A percentile compares a stretch with the other conserved stretches of the same genome.
phyloP scores from a whole-genome alignment of 2,329 filamentous ascomycete species.

The Geoglossum cookeanum region DNA sequence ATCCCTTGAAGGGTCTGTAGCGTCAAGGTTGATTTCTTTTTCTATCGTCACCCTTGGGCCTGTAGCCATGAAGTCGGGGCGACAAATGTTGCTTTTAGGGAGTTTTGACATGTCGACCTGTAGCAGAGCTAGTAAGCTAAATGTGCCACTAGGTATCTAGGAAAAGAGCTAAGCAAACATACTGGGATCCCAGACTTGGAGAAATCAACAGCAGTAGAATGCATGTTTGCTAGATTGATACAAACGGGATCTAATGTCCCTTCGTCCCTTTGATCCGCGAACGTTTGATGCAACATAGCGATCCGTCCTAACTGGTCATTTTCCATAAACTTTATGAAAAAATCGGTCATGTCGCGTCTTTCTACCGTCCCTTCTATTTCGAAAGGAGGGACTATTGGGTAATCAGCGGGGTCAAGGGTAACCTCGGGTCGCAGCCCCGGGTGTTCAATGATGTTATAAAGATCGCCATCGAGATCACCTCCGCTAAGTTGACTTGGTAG shows the following conservation, averaged over 20 bases:
- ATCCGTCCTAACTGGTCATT: constrained; percentile 47
- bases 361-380: constrained; percentile 42
- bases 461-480: constrained; percentile 68
- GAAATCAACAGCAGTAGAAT: constrained; percentile 56
- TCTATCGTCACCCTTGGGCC: constrained; percentile 26
- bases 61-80: constrained; percentile 36
- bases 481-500: constrained; percentile 62
- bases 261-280: constrained; percentile 35
- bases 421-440: constrained; percentile 24
- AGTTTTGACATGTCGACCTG: constrained; percentile 28
- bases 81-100: constrained; percentile 20
- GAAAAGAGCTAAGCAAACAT: constrained; percentile 3
- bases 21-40: constrained; percentile 8
- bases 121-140: constrained; percentile 8
- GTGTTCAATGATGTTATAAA: constrained; percentile 68
- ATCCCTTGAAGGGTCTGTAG: constrained; percentile 11
- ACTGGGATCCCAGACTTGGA: constrained; percentile 51
- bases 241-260: constrained; percentile 38
- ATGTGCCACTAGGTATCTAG: constrained; percentile 1
- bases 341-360: constrained; percentile 50
- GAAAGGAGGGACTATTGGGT: constrained; percentile 36
- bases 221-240: constrained; percentile 36
- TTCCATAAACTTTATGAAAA: constrained; percentile 63
- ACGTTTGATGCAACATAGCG: constrained; percentile 40
- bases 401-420: constrained; percentile 45